Evolutionary conservation across 306 rosid genomes (phyloP).

Genomic region (Dryas octopetala): DNA sequence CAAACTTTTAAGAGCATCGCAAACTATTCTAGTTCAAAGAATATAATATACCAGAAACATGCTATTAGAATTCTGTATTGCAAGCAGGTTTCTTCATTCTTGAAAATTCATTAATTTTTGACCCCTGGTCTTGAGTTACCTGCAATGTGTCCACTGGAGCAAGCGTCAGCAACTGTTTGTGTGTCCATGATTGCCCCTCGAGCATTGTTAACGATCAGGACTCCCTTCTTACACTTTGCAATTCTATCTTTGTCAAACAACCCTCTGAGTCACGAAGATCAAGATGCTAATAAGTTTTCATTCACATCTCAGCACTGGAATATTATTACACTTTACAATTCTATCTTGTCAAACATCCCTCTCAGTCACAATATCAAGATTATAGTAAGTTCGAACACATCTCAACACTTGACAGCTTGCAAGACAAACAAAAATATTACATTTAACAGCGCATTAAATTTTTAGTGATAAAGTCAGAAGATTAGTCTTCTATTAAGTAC

Average conservation of each 20-base stretch:
- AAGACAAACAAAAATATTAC: background rate
- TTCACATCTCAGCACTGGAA: background rate
- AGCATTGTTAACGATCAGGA: conserved; percentile 85
- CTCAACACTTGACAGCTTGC: background rate
- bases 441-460: too few species aligned
- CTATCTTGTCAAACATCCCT: background rate
- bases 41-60: background rate
- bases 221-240: conserved; percentile 87
- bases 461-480: background rate
- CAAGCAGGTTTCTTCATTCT: conserved; percentile 4
- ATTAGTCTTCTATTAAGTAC: conserved; percentile 32
- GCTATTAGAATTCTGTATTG: background rate
- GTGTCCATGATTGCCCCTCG: conserved; percentile 94
- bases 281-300: conserved; percentile 11
- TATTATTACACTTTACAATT: background rate
- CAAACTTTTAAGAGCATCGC: background rate
- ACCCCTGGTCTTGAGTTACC: conserved; percentile 44
- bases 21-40: background rate
- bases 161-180: conserved; percentile 85
- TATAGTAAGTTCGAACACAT: background rate
- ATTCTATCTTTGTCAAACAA: conserved; percentile 71
- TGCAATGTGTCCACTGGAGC: conserved; percentile 79
- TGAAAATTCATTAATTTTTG: background rate
- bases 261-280: conserved; percentile 54
- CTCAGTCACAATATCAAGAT: background rate